Conservation (phyloP, 352 stramenopile genomes). For the Phytophthora pistaciae region DNA sequence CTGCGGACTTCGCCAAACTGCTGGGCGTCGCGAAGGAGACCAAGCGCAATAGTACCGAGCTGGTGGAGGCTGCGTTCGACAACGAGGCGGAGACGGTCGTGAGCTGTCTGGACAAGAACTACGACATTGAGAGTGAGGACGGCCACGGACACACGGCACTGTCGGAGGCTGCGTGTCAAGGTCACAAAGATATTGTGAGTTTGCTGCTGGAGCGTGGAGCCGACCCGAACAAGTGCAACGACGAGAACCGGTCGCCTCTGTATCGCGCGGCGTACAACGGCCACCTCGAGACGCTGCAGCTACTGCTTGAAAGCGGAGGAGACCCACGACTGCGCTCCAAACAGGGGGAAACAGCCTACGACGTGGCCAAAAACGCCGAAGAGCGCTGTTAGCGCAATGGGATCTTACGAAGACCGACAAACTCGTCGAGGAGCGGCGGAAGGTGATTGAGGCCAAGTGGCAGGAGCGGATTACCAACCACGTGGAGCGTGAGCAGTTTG, state of each 20-base stretch:
- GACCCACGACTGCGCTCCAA: slow-evolving; percentile 80
- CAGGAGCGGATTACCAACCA: slow-evolving; percentile 88
- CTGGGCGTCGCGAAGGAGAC: slow-evolving; percentile 68
- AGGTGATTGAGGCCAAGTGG: slow-evolving; percentile 82
- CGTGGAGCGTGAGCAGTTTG: slow-evolving; percentile 86
- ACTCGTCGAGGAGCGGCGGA: slow-evolving; percentile 67
- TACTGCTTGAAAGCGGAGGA: slow-evolving; percentile 77
- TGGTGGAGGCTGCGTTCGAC: slow-evolving; percentile 93
- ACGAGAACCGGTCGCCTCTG: slow-evolving; percentile 81
- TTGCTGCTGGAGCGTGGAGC: slow-evolving; percentile 81
- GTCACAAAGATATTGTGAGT: slow-evolving; percentile 70
- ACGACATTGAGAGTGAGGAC: slow-evolving; percentile 88
- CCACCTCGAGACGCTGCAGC: slow-evolving; percentile 66
- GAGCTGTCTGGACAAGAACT: slow-evolving; percentile 85
- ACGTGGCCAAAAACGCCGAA: slow-evolving; percentile 86
- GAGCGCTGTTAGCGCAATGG: slow-evolving; percentile 71
- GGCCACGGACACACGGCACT: slow-evolving; percentile 89
- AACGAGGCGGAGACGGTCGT: slow-evolving; percentile 80
- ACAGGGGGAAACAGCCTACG: slow-evolving; percentile 84
- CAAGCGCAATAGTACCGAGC: slow-evolving; percentile 77
- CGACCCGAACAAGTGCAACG: slow-evolving; percentile 90
- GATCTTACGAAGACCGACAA: slow-evolving; percentile 73
- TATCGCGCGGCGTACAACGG: slow-evolving; percentile 91
- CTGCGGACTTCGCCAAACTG: slow-evolving; percentile 49
- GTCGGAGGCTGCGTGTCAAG: slow-evolving; percentile 89